These are phyloP conservation scores for Pichia sp. DNA, from an alignment of 1,139 yeast species.

Conservation along the genomic window DNA sequence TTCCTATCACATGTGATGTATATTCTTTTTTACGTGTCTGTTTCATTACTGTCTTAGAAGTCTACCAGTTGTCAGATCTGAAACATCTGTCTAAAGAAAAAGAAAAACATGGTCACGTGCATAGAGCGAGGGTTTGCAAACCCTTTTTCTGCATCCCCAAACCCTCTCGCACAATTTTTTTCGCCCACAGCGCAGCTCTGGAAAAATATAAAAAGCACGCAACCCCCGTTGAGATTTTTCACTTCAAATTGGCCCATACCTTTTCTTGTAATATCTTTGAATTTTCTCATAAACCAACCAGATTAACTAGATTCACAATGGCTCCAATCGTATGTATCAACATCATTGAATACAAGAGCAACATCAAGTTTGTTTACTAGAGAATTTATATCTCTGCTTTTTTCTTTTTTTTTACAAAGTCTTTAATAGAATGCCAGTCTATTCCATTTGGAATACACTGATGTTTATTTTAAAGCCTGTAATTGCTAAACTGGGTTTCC, in stretches of 20 bases:
- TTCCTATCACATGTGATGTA: no score
- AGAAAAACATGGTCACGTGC: no score
- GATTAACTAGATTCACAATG: conserved; percentile 43
- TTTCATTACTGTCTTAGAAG: no score
- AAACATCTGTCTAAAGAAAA: no score
- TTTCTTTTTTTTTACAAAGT: conserved; percentile 12
- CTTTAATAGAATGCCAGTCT: conserved; percentile 19
- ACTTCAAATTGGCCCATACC: neutral
- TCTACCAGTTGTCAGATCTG: no score
- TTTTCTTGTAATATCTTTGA: neutral
- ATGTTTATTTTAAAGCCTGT: conserved; percentile 25
- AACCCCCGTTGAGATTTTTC: no score
- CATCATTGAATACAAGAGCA: no score
- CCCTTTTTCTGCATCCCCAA: neutral
- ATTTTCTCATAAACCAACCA: neutral
- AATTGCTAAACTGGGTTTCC: neutral
- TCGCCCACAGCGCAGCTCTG: neutral
- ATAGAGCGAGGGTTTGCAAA: neutral
- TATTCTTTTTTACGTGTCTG: neutral
- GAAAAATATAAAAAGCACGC: no score
- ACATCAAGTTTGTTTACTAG: no score
- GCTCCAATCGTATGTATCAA: conserved; percentile 86
- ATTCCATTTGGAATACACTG: conserved; percentile 3
- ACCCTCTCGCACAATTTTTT: neutral
- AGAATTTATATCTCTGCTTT: neutral